Evolutionary conservation across 768 basidiomycete genomes (phyloP).

Genomic region (Phaeotremella fagi): DNA sequence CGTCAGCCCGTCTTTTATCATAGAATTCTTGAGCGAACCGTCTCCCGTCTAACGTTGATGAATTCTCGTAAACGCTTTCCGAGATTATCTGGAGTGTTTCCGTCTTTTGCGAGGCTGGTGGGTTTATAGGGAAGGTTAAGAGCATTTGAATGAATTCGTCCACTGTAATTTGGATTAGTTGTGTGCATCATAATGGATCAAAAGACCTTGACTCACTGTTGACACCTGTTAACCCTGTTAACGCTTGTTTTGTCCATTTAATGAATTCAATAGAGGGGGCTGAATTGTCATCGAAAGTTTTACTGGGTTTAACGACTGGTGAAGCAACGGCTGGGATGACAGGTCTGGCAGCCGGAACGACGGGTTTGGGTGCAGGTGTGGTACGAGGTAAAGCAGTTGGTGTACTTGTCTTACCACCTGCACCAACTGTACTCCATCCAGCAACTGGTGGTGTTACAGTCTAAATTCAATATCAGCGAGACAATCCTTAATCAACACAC

Average conservation of each 20-base stretch:
- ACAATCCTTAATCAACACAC: neutral
- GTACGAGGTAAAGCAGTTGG: slow-evolving; percentile 3
- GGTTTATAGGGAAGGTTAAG: slow-evolving; percentile 86
- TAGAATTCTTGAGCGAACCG: slow-evolving; percentile 92
- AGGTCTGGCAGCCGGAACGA: slow-evolving; percentile 13
- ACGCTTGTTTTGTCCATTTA: slow-evolving; percentile 78
- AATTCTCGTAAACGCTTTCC: slow-evolving; percentile 89
- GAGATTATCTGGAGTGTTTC: slow-evolving; percentile 76
- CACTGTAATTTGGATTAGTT: slow-evolving; percentile 53
- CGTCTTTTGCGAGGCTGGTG: slow-evolving; percentile 54
- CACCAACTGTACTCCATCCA: slow-evolving; percentile 83
- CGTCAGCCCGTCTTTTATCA: slow-evolving; percentile 78
- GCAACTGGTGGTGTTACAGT: no score
- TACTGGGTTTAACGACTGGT: slow-evolving; percentile 48
- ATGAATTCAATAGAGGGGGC: slow-evolving; percentile 85
- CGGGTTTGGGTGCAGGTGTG: neutral
- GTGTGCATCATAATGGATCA: neutral
- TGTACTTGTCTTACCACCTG: slow-evolving; percentile 59
- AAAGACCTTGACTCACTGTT: slow-evolving; percentile 70
- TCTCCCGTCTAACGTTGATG: slow-evolving; percentile 88
- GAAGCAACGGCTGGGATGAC: slow-evolving; percentile 30
- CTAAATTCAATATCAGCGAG: no score
- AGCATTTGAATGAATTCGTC: slow-evolving; percentile 97
- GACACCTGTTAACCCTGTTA: slow-evolving; percentile 66
- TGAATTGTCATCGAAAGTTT: slow-evolving; percentile 57